Conservation (phyloP, 2,329 filamentous ascomycete genomes). For the Aspergillus quadrilineatus region DNA sequence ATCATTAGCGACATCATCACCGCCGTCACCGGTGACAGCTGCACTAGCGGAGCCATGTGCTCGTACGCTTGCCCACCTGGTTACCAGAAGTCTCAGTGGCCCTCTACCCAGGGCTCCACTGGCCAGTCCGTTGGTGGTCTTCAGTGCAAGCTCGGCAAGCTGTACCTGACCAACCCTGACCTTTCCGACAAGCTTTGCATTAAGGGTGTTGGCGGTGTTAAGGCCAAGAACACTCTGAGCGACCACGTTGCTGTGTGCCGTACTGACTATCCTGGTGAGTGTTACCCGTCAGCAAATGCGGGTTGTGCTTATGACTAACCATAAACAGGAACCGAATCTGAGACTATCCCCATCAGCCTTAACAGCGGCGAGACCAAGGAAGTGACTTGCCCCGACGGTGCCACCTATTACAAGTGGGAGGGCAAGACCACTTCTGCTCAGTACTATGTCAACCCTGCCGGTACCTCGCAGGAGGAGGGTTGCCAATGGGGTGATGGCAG, state of each 20-base stretch:
- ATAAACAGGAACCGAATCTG: constrained; percentile 66
- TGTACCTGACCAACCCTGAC: constrained; percentile 71
- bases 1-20: constrained; percentile 67
- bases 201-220: constrained; percentile 66
- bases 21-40: constrained; percentile 60
- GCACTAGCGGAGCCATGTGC: constrained; percentile 69
- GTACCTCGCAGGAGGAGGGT: constrained; percentile 62
- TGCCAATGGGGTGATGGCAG: constrained; percentile 73
- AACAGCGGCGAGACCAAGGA: constrained; percentile 57
- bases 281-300: background rate
- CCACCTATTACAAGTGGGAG: constrained; percentile 75
- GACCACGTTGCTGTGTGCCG: constrained; percentile 75
- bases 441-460: constrained; percentile 92
- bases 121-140: constrained; percentile 87
- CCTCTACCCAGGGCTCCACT: constrained; percentile 70
- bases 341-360: constrained; percentile 74
- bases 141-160: constrained; percentile 69
- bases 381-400: constrained; percentile 73
- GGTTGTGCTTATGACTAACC: constrained; percentile 5
- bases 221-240: constrained; percentile 71
- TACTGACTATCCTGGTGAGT: constrained; percentile 85
- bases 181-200: constrained; percentile 71
- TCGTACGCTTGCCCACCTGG: constrained; percentile 91
- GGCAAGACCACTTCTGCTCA: constrained; percentile 77
- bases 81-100: constrained; percentile 92